Evolutionary conservation across 1,139 yeast species (phyloP), one percentile per base, ranked within the genome.

Genomic region (Meyerozyma sp.): DNA sequence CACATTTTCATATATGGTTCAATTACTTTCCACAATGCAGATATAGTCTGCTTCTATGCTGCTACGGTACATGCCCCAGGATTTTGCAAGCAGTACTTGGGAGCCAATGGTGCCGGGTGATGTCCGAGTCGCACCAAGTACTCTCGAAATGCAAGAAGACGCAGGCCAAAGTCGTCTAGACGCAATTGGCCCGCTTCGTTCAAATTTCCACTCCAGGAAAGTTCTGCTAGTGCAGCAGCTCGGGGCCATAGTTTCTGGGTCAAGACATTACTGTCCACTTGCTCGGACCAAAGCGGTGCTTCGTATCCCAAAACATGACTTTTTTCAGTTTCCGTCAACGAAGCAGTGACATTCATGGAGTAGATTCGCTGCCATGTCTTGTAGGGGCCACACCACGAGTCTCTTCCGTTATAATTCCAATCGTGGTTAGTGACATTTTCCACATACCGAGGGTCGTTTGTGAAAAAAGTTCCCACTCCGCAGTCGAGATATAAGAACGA

Each of bases 311-410:
- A 47, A 20, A 75, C 61, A 42, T 63, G 73, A 27, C 51, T 42
- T 9, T 50, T 49, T 49, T 74, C 70, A 2, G 45, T 53, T 1
- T 49, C 61, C n/a, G 73, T 69, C 45, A 75, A 60, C 40, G 60
- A 61, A 18, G 53, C 57, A 18, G 65, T 55, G 44, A 72, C 59
- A 49, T 73, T 76, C 45, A 58, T 71, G 43, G 58, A 58, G 51
- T 73, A 73, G 35, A 75, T 70, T 43, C 75, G 58, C 52, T 73
- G 79, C 77, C 75, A 73, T 9, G 76, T 68, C 51, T 72, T 73
- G 58, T 73, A 73, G 2, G 78, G 77, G 32, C 65, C 72, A 55
- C 80, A 74, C 75, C 77, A 75, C n/a, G 73, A 65, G 4, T 77
- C 77, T 10, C 70, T 75, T 37, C 42, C 43, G 13, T 65, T 65